Evolutionary conservation across 352 stramenopile species (phyloP).

Genomic region (Phytophthora crassamura): DNA sequence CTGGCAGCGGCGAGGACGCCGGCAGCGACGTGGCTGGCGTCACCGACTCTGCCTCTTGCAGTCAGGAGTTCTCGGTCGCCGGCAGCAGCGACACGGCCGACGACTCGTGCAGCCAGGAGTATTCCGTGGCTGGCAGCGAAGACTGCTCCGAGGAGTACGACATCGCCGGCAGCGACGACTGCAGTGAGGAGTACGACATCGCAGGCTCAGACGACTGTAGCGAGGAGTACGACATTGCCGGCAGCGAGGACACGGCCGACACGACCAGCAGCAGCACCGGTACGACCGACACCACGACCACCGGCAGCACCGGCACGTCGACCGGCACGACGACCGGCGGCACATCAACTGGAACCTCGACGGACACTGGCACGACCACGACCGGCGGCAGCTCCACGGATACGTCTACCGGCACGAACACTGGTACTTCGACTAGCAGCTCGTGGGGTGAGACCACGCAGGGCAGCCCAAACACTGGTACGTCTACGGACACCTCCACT

Average conservation of each 20-base stretch:
- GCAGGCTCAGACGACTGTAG: constrained; percentile 20
- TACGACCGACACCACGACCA: background rate
- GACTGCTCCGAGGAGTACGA: constrained; percentile 9
- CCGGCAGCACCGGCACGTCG: background rate
- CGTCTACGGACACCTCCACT: constrained; percentile 3
- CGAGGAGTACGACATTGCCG: constrained; percentile 12
- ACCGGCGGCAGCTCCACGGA: background rate
- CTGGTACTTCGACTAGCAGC: background rate
- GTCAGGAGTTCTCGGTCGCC: constrained; percentile 33
- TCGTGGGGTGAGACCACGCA: constrained; percentile 5
- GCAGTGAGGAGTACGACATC: constrained; percentile 21
- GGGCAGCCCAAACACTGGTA: background rate
- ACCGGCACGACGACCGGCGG: constrained; percentile 1
- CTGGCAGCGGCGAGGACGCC: constrained; percentile 27
- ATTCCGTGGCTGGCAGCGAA: constrained; percentile 23
- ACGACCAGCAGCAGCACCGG: background rate
- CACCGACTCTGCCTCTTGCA: constrained; percentile 24
- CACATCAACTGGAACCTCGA: constrained; percentile 18
- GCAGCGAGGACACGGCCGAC: constrained; percentile 1
- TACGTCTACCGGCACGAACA: constrained; percentile 17
- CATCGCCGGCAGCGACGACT: constrained; percentile 18
- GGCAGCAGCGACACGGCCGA: constrained; percentile 21
- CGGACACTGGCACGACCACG: background rate
- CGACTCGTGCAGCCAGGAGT: constrained; percentile 41
- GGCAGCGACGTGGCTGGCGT: constrained; percentile 7